phyloP scores from a whole-genome alignment of 225 moss, liverwort and hornwort genomes.

The Pleurozium schreberi region DNA sequence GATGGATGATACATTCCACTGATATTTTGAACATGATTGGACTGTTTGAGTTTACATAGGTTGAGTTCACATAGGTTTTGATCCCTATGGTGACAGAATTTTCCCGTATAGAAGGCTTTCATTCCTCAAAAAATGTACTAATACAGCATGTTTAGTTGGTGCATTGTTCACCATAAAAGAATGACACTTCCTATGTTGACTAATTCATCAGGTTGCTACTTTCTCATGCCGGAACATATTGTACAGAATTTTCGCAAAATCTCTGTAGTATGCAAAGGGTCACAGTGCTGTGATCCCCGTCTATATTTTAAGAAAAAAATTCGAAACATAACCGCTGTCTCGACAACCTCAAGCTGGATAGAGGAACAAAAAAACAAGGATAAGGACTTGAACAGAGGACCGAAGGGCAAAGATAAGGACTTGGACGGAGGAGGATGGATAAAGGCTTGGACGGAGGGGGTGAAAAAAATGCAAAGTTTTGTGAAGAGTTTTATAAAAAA shows the following conservation, averaged over 20 bases:
- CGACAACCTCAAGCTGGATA: neutral
- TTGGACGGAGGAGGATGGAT: too few species aligned
- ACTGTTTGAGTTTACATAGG: neutral
- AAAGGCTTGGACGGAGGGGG: fast-evolving
- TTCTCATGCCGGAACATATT: neutral
- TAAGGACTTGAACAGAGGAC: neutral
- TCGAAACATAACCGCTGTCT: neutral
- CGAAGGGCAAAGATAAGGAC: neutral
- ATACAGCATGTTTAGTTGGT: neutral
- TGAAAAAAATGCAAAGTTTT: fast-evolving
- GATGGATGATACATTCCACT: neutral
- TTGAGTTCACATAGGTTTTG: neutral
- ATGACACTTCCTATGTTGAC: neutral
- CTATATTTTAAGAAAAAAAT: neutral
- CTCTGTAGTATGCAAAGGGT: neutral
- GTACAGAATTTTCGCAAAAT: neutral
- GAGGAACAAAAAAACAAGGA: neutral
- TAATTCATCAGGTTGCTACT: neutral
- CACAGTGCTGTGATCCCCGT: neutral
- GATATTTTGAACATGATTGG: neutral
- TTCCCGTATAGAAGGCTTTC: neutral
- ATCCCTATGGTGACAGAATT: neutral
- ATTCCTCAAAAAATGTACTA: neutral
- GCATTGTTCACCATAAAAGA: neutral
- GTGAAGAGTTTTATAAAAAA: neutral